These are phyloP conservation scores for Platanthera zijinensis DNA, from an alignment of 106 monocot genomes.

Conservation along the genomic window DNA sequence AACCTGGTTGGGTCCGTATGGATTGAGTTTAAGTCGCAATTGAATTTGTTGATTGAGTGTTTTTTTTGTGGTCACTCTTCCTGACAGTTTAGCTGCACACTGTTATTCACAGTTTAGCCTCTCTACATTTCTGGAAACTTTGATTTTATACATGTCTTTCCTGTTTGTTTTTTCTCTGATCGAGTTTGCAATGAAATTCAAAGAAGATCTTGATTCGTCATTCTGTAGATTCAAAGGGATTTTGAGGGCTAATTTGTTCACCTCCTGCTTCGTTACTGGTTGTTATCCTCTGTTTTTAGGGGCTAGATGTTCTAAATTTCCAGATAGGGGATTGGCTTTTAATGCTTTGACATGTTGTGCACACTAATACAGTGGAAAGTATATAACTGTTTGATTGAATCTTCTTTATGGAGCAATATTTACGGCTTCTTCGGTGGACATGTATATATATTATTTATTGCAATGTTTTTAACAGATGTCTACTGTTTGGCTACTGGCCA, in stretches of 20 bases:
- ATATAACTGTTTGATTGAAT: background rate
- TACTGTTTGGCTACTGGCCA: no score
- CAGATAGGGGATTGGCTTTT: background rate
- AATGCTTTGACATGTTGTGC: background rate
- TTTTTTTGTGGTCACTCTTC: no score
- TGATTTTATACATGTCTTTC: background rate
- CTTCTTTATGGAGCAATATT: background rate
- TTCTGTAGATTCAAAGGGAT: background rate
- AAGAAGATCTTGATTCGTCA: background rate
- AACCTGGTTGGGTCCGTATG: no score
- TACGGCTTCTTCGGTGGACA: no score
- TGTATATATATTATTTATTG: no score
- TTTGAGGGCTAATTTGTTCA: background rate
- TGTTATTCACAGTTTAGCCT: no score
- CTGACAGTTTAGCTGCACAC: no score
- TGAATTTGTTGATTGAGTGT: no score
- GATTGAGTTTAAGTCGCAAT: no score
- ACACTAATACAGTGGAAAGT: background rate
- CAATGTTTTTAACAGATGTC: no score
- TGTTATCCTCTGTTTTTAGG: background rate
- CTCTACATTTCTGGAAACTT: background rate
- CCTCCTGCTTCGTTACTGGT: no score
- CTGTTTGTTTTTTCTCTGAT: background rate
- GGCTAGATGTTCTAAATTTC: background rate
- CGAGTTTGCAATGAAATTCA: background rate